Base-by-base conservation (phyloP, 1,139 yeast genomes). In the Candida mesenterica region DNA sequence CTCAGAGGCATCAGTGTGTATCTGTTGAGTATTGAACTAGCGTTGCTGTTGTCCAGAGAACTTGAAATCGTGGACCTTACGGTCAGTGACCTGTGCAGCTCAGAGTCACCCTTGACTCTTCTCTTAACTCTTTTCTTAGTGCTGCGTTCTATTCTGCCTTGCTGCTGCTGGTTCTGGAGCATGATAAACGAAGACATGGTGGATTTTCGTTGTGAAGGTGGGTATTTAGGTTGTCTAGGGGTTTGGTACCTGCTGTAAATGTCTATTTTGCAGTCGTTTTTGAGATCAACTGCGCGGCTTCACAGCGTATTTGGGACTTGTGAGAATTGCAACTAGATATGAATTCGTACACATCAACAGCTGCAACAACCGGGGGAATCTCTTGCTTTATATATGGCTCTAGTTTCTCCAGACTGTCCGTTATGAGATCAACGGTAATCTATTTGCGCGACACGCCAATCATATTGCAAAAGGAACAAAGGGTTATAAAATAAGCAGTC, bases 161-260 rank as follows among this genome's bases (percentile, higher is more conserved):
- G 29, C 27, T 38, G 44, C 6, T 34, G 29, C 18, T 24, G 30
- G 24, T 28, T 33, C 29, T 37, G 45, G 23, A 43, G 5, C 14
- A 43, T 25, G 6, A 42, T 22, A 24, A 37, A 44, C 10, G 44
- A 45, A 13, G 44, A 36, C 48, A 44, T 44, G n/a, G 8, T 19
- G 22, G n/a, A n/a, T n/a, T n/a, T n/a, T n/a, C n/a, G n/a, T n/a
- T n/a, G n/a, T n/a, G n/a, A n/a, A n/a, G n/a, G n/a, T n/a, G n/a
- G n/a, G n/a, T n/a, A n/a, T n/a, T n/a, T n/a, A n/a, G n/a, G n/a
- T n/a, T n/a, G n/a, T n/a, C n/a, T n/a, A n/a, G n/a, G n/a, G n/a
- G n/a, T n/a, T n/a, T n/a, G n/a, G n/a, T n/a, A n/a, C n/a, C n/a
- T n/a, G n/a, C n/a, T n/a, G n/a, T n/a, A n/a, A n/a, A n/a, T n/a